These are phyloP conservation scores for Arthrobotrys iridis DNA, from an alignment of 2,329 filamentous ascomycete species.

Conservation along the genomic window DNA sequence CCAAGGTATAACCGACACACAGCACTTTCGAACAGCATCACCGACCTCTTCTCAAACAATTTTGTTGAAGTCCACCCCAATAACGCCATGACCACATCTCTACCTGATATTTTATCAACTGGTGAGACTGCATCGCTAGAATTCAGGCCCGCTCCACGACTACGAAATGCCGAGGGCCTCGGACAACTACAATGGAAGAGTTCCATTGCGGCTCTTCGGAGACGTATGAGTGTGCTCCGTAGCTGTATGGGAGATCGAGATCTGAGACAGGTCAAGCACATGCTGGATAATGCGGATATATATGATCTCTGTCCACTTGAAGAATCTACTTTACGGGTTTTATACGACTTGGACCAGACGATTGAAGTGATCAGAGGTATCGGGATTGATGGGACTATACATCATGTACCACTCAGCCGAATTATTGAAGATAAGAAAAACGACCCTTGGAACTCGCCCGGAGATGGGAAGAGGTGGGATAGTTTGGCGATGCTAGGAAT, in stretches of 20 bases:
- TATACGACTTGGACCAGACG: conserved; percentile 35
- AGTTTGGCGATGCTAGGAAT: conserved; percentile 12
- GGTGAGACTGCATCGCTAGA: background rate
- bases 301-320: conserved; percentile 41
- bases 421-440: conserved; percentile 10
- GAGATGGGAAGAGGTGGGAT: conserved; percentile 14
- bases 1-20: conserved; percentile 29
- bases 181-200: conserved; percentile 27
- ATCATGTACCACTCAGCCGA: background rate
- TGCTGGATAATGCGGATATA: conserved; percentile 36
- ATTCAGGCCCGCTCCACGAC: background rate
- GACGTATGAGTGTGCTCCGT: conserved; percentile 7
- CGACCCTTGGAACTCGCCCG: conserved; percentile 16
- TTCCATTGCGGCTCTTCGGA: conserved; percentile 25
- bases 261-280: conserved; percentile 1
- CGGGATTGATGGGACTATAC: conserved; percentile 15
- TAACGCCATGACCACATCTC: background rate
- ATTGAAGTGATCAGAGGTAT: conserved; percentile 21
- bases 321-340: conserved; percentile 25
- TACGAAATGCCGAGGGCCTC: background rate
- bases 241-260: conserved; percentile 10
- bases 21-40: conserved; percentile 26
- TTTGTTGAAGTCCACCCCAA: too few species aligned
- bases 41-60: conserved; percentile 17
- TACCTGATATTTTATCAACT: background rate